Base-by-base conservation (phyloP, 164 flowering plant species). In the Berberis thunbergii region DNA sequence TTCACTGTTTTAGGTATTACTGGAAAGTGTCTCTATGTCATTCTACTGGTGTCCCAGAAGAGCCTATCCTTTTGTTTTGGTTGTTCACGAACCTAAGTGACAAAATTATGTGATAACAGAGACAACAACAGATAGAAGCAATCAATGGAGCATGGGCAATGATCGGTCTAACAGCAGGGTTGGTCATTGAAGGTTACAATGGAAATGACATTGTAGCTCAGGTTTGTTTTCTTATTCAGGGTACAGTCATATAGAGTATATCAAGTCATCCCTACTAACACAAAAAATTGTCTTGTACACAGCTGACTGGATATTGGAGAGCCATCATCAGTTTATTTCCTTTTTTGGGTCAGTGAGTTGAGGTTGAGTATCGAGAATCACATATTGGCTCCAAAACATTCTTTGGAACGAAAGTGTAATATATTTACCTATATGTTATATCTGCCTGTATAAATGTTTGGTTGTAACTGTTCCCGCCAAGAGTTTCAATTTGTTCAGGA, bases 141-240 rank as follows among this genome's bases (percentile, higher is more conserved):
- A 83, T 91, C 13, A 94, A 94, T 72, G 98, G 98, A 55, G 90
- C 95, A 54, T 94, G 92, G 94, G 98, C 98, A 45, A 88, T 90
- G 87, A 79, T 94, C 61, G 96, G 98, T 68, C 89, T 94, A 9
- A 87, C 96, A 4, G 87, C 82, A 66, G 95, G 88, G 46, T 76
- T 94, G 63, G 86, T 94, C 39, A 74, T 91, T 58, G 98, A 93
- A 78, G 95, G 87, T 55, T 85, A 75, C 1, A 88, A 87, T 56
- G 98, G 98, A 64, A 80, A 84, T 8, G 55, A 78, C 60, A 80
- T 93, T 69, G 67, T 74, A 48, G 64, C 73, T 26, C 98, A 93
- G 95, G 98, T 86, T 63, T 54, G 53, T 66, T 63, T 8, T n/a
- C 62, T 38, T 12, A n/a, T 11, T 6, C 41, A 43, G 13, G 42